A percentile compares a stretch with the other conserved stretches of the same genome.
These are phyloP conservation scores for Cystobasidium tubakii DNA, from an alignment of 768 basidiomycete species.

Conservation along the genomic window DNA sequence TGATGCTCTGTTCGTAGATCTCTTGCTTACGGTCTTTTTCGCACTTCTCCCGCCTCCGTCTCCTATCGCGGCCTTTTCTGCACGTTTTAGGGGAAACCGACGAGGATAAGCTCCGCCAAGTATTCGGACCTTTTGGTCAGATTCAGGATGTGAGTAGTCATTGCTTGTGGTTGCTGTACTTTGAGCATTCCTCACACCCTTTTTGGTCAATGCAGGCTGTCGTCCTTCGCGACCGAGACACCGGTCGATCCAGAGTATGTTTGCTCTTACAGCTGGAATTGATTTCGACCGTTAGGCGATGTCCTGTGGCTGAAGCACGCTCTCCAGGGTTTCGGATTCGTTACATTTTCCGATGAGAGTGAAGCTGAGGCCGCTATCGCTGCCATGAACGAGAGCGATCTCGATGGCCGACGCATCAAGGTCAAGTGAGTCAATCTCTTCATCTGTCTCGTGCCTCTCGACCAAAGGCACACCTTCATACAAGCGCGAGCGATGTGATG, in stretches of 20 bases:
- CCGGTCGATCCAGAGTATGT: constrained; percentile 32
- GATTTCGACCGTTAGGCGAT: neutral
- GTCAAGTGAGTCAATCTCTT: constrained; percentile 54
- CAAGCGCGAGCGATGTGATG: constrained; percentile 3
- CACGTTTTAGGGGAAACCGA: constrained; percentile 26
- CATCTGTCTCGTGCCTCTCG: neutral
- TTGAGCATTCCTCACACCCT: neutral
- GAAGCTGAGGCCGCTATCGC: constrained; percentile 76
- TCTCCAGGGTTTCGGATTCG: constrained; percentile 90
- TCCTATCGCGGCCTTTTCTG: neutral
- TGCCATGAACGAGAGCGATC: constrained; percentile 76
- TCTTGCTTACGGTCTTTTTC: neutral
- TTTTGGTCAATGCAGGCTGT: constrained; percentile 15
- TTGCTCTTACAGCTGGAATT: neutral
- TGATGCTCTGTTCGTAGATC: neutral
- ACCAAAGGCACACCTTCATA: neutral
- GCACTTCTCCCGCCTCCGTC: neutral
- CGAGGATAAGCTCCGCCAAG: constrained; percentile 23
- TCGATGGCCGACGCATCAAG: constrained; percentile 86
- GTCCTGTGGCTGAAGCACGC: neutral
- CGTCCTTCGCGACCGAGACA: constrained; percentile 35
- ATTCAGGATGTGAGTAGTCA: constrained; percentile 31
- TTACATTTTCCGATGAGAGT: constrained; percentile 49
- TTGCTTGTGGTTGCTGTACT: neutral
- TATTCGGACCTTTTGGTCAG: constrained; percentile 28